These are phyloP conservation scores for Tulasnella sp. DNA, from an alignment of 768 basidiomycete genomes.

Conservation along the genomic window DNA sequence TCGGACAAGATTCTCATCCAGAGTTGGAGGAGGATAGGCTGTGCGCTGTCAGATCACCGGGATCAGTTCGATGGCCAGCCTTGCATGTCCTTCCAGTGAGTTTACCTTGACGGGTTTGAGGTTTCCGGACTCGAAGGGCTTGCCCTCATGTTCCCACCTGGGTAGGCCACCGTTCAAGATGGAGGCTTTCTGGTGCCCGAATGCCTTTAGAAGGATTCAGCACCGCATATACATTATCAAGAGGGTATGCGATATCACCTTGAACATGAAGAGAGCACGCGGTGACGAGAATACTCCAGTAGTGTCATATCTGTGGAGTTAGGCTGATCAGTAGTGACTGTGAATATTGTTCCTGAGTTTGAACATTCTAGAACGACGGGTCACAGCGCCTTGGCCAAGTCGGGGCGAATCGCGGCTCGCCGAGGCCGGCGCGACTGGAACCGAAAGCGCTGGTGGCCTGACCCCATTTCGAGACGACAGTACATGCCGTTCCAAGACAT, in stretches of 20 bases:
- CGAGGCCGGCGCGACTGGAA: no score
- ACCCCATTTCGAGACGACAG: no score
- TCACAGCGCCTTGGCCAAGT: no score
- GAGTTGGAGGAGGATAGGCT: constrained; percentile 41
- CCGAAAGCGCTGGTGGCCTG: no score
- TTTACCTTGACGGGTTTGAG: background rate
- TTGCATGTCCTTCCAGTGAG: background rate
- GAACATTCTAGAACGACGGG: no score
- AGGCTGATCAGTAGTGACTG: constrained; percentile 7
- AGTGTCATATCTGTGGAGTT: constrained; percentile 60
- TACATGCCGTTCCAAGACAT: no score
- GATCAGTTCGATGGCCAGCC: background rate
- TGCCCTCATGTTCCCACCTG: constrained; percentile 59
- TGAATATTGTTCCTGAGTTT: background rate
- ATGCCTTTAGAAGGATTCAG: constrained; percentile 32
- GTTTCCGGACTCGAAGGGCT: constrained; percentile 36
- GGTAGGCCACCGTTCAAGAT: constrained; percentile 91
- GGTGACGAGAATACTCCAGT: constrained; percentile 88
- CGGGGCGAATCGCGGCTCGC: no score
- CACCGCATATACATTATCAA: background rate
- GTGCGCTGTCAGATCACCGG: background rate
- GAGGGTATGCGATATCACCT: constrained; percentile 29
- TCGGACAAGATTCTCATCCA: constrained; percentile 42
- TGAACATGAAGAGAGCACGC: constrained; percentile 89
- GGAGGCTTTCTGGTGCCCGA: constrained; percentile 78